Conservation (phyloP, 2,329 filamentous ascomycete genomes). For the Aaosphaeria pasadenensis region DNA sequence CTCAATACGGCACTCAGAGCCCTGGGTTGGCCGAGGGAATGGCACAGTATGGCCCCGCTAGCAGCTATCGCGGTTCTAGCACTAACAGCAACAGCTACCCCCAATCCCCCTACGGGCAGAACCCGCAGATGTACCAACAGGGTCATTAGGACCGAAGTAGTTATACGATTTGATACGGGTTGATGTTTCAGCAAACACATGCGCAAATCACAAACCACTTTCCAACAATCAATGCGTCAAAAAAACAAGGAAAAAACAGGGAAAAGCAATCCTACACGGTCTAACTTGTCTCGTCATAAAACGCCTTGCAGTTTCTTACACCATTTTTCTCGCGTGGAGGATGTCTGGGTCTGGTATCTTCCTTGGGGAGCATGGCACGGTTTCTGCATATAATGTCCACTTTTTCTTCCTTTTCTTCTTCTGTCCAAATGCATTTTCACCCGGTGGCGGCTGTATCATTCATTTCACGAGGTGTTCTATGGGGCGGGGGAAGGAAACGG, state of each 20-base stretch:
- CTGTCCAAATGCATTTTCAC: constrained; percentile 37
- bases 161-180: constrained; percentile 5
- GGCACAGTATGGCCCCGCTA: constrained; percentile 46
- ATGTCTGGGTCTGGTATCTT: constrained; percentile 20
- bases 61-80: constrained; percentile 41
- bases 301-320: no score
- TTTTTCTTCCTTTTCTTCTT: constrained; percentile 11
- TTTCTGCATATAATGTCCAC: constrained; percentile 23
- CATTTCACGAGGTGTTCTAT: constrained; percentile 28
- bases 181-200: constrained; percentile 19
- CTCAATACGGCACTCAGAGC: constrained; percentile 46
- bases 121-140: constrained; percentile 49
- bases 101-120: constrained; percentile 49
- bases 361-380: constrained; percentile 19
- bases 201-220: constrained; percentile 15
- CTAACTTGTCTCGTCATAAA: no score
- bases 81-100: constrained; percentile 48
- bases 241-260: no score
- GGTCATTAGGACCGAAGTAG: constrained; percentile 26
- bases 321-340: constrained; percentile 13
- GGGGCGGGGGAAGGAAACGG: constrained; percentile 7
- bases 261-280: no score
- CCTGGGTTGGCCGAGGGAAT: constrained; percentile 48
- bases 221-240: constrained; percentile 15
- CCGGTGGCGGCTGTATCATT: constrained; percentile 38